These are phyloP conservation scores for Penicillium lividum DNA, from an alignment of 495 filamentous ascomycete genomes.

Conservation along the genomic window DNA sequence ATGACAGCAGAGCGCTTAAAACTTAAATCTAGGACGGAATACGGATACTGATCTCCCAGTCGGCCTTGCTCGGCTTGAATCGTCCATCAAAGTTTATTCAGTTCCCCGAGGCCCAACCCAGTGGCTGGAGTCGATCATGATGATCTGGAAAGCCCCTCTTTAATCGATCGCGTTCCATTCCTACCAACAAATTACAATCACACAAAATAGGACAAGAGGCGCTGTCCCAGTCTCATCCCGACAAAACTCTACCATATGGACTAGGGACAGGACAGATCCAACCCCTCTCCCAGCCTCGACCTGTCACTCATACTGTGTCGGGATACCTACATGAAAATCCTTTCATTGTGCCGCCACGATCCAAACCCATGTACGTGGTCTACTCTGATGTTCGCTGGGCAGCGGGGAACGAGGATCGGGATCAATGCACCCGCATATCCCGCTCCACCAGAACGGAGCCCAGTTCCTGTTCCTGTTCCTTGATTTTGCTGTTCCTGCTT, in stretches of 20 bases:
- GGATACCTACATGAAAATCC: neutral
- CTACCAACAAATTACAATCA: too few relatives aligned
- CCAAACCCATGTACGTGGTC: constrained; percentile 15
- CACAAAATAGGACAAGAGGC: too few relatives aligned
- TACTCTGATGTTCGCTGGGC: neutral
- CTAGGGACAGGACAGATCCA: neutral
- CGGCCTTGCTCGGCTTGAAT: constrained; percentile 1
- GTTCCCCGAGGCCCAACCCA: neutral
- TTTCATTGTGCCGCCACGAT: constrained; percentile 17
- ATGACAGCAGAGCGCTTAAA: neutral
- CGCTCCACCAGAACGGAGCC: neutral
- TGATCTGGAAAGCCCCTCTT: neutral
- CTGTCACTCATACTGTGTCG: constrained; percentile 1
- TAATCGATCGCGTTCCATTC: neutral
- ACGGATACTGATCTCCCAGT: neutral
- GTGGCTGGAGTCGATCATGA: constrained; percentile 9
- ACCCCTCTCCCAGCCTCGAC: neutral
- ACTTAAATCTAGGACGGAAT: neutral
- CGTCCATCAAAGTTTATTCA: constrained; percentile 13
- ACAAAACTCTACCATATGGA: neutral
- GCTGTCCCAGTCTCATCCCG: neutral
- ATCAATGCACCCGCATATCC: constrained; percentile 3
- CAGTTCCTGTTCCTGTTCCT: neutral
- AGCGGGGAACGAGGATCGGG: neutral
- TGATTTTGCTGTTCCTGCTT: constrained; percentile 15